Conservation (phyloP, 345 rosid species). For the Aurinia saxatilis region DNA sequence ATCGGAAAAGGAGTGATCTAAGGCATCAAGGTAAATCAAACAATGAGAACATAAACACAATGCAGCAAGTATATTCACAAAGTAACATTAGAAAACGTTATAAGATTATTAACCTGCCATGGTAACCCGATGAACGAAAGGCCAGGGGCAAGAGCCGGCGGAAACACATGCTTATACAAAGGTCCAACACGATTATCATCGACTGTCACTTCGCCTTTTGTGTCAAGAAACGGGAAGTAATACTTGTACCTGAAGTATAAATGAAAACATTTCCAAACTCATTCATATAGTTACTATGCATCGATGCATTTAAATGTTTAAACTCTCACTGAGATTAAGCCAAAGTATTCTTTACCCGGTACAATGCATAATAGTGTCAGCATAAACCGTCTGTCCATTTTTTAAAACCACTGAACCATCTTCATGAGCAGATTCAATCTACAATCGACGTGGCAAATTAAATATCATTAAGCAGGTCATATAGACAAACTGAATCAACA, state of each 20-base stretch:
- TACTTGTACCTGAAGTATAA: constrained; percentile 62
- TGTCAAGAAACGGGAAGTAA: constrained; percentile 81
- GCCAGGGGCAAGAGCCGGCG: constrained; percentile 60
- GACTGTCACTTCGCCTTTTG: constrained; percentile 56
- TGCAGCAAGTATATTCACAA: neutral
- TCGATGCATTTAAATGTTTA: neutral
- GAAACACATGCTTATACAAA: constrained; percentile 73
- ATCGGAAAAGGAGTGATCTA: constrained; percentile 32
- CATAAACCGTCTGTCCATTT: constrained; percentile 43
- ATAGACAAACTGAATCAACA: neutral
- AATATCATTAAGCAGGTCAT: no score
- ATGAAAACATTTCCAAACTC: neutral
- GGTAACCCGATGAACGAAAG: constrained; percentile 88
- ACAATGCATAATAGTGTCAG: constrained; percentile 72
- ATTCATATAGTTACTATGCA: neutral
- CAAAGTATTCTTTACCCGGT: no score
- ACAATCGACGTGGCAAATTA: constrained; percentile 17
- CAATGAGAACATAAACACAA: neutral
- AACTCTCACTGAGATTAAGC: no score
- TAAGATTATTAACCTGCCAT: constrained; percentile 47
- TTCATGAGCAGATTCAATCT: constrained; percentile 50
- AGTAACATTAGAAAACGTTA: neutral
- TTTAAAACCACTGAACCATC: constrained; percentile 61
- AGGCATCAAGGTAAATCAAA: neutral
- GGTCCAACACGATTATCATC: constrained; percentile 90